Conservation (phyloP, 805 yeast genomes). For the Starmerella sp. region DNA sequence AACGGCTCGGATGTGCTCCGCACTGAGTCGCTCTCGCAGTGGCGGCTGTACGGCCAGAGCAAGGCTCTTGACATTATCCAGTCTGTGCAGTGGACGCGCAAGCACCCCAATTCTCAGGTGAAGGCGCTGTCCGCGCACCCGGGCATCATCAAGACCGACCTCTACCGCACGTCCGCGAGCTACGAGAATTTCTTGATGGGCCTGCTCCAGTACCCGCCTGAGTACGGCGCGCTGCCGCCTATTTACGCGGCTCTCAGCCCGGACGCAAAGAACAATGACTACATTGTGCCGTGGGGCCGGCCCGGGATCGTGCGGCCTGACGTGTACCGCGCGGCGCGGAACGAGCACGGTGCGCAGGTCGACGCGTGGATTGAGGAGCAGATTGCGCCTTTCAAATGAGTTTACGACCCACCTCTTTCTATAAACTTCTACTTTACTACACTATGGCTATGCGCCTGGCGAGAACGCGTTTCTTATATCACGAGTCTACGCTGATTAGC, state of each 20-base stretch:
- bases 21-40: neutral
- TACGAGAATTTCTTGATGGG: neutral
- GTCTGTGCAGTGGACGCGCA: conserved; percentile 30
- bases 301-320: conserved; percentile 32
- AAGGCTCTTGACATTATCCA: conserved; percentile 35
- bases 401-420: neutral
- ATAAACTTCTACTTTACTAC: no score
- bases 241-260: conserved; percentile 36
- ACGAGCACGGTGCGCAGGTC: conserved; percentile 28
- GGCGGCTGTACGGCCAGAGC: conserved; percentile 32
- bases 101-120: conserved; percentile 28
- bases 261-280: conserved; percentile 30
- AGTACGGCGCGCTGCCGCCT: conserved; percentile 37
- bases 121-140: conserved; percentile 34
- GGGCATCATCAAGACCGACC: conserved; percentile 32
- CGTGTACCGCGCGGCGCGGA: conserved; percentile 27
- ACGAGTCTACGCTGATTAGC: no score
- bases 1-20: conserved; percentile 29
- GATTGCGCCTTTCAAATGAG: neutral
- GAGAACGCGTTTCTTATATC: no score
- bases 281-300: conserved; percentile 36
- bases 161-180: conserved; percentile 25
- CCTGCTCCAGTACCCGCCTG: conserved; percentile 18
- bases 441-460: no score
- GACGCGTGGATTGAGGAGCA: conserved; percentile 28